phyloP scores from a whole-genome alignment of 2,329 filamentous ascomycete genomes.

The Pseudocercospora fuligena region DNA sequence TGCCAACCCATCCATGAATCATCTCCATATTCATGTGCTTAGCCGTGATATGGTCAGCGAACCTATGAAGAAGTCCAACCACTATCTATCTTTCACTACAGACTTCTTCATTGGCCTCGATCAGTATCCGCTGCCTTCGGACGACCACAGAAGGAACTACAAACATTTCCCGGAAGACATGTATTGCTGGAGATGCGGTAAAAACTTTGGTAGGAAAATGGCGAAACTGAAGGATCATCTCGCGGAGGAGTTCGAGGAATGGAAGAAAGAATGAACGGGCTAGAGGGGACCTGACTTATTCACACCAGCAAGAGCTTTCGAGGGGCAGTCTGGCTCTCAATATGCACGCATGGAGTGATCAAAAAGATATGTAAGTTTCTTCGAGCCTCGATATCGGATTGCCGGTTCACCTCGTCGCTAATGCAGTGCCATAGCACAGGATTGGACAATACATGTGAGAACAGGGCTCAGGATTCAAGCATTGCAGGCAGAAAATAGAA shows the following conservation, averaged over 20 bases:
- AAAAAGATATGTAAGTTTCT: not conserved
- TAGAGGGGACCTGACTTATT: not conserved
- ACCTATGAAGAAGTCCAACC: constrained; percentile 76
- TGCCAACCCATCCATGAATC: constrained; percentile 86
- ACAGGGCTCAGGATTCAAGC: not conserved
- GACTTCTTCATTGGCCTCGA: constrained; percentile 79
- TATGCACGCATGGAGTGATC: not conserved
- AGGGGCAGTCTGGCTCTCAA: not conserved
- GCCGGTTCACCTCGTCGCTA: not conserved
- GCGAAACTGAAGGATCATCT: constrained; percentile 76
- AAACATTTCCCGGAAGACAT: constrained; percentile 64
- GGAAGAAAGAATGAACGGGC: constrained; percentile 65
- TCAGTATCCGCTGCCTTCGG: constrained; percentile 74
- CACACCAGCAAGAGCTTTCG: not conserved
- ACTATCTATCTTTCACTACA: constrained; percentile 91
- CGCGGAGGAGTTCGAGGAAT: constrained; percentile 72
- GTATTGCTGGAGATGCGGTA: constrained; percentile 82
- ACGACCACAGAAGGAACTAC: constrained; percentile 70
- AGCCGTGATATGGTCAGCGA: constrained; percentile 77
- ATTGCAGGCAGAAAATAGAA: not conserved
- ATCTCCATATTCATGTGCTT: constrained; percentile 88
- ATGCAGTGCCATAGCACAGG: not conserved
- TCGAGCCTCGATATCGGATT: not conserved
- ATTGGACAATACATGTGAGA: not conserved
- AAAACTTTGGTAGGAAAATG: constrained; percentile 76